Conservation (phyloP, 352 stramenopile species). For the Globisporangium abappressorium region DNA sequence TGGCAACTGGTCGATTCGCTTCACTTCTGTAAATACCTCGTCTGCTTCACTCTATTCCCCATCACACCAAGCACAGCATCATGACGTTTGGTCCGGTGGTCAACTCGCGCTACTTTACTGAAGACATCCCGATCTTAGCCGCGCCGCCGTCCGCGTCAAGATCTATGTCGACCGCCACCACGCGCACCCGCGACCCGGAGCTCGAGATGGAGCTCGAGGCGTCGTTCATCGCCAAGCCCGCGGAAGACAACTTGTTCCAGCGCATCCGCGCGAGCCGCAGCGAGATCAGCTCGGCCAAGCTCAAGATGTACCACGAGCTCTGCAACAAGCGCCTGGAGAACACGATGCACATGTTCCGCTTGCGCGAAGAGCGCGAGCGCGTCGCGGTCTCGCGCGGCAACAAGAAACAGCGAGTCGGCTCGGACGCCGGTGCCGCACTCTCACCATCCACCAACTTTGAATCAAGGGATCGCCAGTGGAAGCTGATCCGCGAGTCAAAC, state of each 20-base stretch:
- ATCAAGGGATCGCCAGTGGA: slow-evolving; percentile 44
- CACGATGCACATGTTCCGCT: slow-evolving; percentile 42
- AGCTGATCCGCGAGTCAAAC: slow-evolving; percentile 55
- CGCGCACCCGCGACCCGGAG: slow-evolving; percentile 15
- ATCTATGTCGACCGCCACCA: slow-evolving; percentile 7
- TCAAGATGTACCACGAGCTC: slow-evolving; percentile 49
- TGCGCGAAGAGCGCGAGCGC: slow-evolving; percentile 42
- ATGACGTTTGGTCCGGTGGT: slow-evolving; percentile 13
- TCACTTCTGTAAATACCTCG: slow-evolving; percentile 12
- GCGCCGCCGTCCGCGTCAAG: slow-evolving; percentile 7
- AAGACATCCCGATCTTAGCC: slow-evolving; percentile 11
- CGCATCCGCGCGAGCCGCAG: slow-evolving; percentile 19
- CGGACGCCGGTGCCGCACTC: background rate
- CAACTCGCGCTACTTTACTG: slow-evolving; percentile 12
- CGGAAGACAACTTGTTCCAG: slow-evolving; percentile 14
- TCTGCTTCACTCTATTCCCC: slow-evolving; percentile 3
- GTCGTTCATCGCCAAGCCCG: slow-evolving; percentile 17
- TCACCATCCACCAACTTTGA: slow-evolving; percentile 12
- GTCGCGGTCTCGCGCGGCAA: slow-evolving; percentile 15
- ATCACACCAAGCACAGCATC: background rate
- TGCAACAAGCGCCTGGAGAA: slow-evolving; percentile 41
- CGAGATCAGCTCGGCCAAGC: slow-evolving; percentile 37
- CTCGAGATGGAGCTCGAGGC: slow-evolving; percentile 17
- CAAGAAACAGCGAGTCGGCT: slow-evolving; percentile 21
- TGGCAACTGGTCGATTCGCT: background rate